Evolutionary conservation across 164 flowering plant genomes (phyloP).

Genomic region (Santalum album): DNA sequence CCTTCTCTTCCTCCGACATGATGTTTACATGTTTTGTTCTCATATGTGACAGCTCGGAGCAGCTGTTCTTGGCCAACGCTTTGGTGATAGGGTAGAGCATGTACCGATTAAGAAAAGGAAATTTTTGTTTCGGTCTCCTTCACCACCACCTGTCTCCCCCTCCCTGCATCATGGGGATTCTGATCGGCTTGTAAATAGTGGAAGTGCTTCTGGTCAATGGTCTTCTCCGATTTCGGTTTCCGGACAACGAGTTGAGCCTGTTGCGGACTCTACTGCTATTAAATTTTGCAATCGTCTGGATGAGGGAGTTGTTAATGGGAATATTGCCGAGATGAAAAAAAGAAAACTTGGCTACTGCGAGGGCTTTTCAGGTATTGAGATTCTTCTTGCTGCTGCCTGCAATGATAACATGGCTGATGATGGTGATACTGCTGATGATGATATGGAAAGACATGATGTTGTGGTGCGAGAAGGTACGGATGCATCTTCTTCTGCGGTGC

Average conservation of each 20-base stretch:
- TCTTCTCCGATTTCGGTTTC: not conserved
- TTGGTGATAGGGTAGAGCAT: slow-evolving; percentile 1
- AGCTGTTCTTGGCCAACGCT: not conserved
- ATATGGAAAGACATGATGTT: not conserved
- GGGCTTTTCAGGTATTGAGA: too few relatives aligned
- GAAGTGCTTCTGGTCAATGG: slow-evolving; percentile 3
- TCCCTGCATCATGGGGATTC: slow-evolving; percentile 7
- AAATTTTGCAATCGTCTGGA: not conserved
- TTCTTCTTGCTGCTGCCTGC: too few relatives aligned
- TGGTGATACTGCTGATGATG: not conserved
- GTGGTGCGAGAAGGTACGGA: not conserved
- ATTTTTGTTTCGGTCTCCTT: not conserved
- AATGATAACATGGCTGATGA: not conserved
- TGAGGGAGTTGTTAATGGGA: not conserved
- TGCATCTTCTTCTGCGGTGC: not conserved
- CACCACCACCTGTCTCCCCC: not conserved
- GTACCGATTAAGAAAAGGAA: slow-evolving; percentile 1
- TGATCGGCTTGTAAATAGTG: slow-evolving; percentile 1
- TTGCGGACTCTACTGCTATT: not conserved
- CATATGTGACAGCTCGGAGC: not conserved
- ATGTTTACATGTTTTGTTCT: not conserved
- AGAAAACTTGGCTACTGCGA: too few relatives aligned
- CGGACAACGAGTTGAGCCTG: not conserved
- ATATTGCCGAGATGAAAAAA: too few relatives aligned
- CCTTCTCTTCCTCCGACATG: too few relatives aligned